Base-by-base conservation (phyloP, 1,284 basidiomycete species). In the Psilocybe mexicana region DNA sequence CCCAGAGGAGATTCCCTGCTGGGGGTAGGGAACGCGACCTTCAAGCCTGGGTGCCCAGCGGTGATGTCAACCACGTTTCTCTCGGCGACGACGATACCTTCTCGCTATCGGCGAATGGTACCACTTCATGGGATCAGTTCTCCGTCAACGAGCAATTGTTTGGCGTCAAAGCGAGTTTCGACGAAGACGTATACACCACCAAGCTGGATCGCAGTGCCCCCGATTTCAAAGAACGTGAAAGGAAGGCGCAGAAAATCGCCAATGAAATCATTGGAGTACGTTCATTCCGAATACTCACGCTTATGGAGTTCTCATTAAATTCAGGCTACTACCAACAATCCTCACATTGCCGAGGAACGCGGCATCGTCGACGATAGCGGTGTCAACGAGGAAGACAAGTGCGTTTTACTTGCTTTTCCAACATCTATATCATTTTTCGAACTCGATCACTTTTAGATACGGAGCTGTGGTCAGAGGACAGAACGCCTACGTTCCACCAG, bases 111-210 rank as follows among this genome's bases (percentile, higher is more conserved):
- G 73, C 82, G n/a, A 63, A 61, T 43, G 64, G 63, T 10, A 73
- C 61, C 40, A 73, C 75, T 45, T 76, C 79, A 0, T 99, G 97
- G 96, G 96, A 99, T 73, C 96, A 99, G 76, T 99, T 99, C 68
- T 90, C 90, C 43, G 92, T 82, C 55, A 99, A 99, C 74, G 95
- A 98, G 74, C 84, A 90, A 65, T 80, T 94, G 61, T 98, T 98
- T 70, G 97, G 97, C 18, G 87, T 96, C 62, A 94, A 84, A 69
- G 93, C 94, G 7, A 86, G 87, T 68, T 99, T 94, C 72, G 89
- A 98, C 68, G 96, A 99, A 76, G 92, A 96, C 59, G 71, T 90
- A 43, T 99, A 99, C 74, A 99, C 97, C 23, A 99, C 96, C 43
- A 94, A 88, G 76, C 81, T 99, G 51, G 94, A 99, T 72, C 86